Evolutionary conservation across 805 yeast species (phyloP).

Genomic region (Metschnikowia anglica): DNA sequence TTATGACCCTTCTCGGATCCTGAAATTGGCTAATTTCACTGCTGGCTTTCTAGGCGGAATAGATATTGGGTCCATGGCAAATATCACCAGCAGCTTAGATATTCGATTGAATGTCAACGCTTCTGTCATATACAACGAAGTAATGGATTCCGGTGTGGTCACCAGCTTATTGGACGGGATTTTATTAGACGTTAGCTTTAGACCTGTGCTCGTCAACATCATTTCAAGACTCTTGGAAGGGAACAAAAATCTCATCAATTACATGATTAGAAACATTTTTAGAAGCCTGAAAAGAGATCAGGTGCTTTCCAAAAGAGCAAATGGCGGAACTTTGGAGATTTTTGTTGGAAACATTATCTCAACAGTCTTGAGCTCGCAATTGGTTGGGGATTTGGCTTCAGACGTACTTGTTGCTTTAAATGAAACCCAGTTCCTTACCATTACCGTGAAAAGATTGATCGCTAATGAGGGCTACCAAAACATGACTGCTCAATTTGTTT

Average conservation of each 20-base stretch:
- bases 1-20: constrained; percentile 29
- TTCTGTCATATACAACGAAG: constrained; percentile 24
- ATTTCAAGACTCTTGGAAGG: constrained; percentile 32
- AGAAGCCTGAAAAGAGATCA: constrained; percentile 20
- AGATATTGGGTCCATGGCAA: constrained; percentile 12
- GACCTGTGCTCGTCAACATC: constrained; percentile 34
- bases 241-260: constrained; percentile 29
- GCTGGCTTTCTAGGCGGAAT: constrained; percentile 20
- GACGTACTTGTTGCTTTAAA: constrained; percentile 36
- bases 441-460: constrained; percentile 36
- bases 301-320: constrained; percentile 16
- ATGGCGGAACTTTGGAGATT: constrained; percentile 24
- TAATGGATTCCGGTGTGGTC: constrained; percentile 36
- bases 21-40: constrained; percentile 34
- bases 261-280: constrained; percentile 25
- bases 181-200: constrained; percentile 33
- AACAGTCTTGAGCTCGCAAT: constrained; percentile 28
- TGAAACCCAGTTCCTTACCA: constrained; percentile 41
- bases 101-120: constrained; percentile 16
- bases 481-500: constrained; percentile 34
- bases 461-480: constrained; percentile 36
- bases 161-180: constrained; percentile 37
- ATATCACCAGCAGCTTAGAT: constrained; percentile 17
- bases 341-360: constrained; percentile 33
- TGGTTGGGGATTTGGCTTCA: constrained; percentile 27